phyloP scores from a whole-genome alignment of 805 yeast species.

The Candida parachauliodes region DNA sequence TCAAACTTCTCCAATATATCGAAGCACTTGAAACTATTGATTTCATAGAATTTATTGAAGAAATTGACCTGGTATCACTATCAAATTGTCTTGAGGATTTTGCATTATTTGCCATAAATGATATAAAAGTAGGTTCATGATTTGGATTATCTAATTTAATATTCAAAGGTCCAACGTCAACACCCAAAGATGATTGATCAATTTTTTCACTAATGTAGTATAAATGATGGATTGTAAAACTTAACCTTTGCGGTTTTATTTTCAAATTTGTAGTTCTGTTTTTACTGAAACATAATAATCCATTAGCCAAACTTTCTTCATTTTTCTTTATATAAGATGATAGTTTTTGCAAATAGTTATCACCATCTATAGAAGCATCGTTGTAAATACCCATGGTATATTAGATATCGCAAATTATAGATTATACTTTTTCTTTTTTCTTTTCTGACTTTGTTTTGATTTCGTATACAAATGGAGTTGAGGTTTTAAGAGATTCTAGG shows the following conservation, averaged over 20 bases:
- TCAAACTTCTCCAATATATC: constrained; percentile 36
- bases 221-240: constrained; percentile 60
- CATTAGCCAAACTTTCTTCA: constrained; percentile 58
- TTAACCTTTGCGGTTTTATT: constrained; percentile 52
- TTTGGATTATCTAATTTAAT: constrained; percentile 56
- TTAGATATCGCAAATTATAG: not conserved
- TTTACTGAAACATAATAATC: constrained; percentile 51
- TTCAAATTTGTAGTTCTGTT: constrained; percentile 18
- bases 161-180: constrained; percentile 60
- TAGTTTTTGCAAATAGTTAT: constrained; percentile 51
- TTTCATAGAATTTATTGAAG: constrained; percentile 57
- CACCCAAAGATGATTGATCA: constrained; percentile 43
- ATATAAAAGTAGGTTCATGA: constrained; percentile 51
- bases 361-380: constrained; percentile 49
- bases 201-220: constrained; percentile 59
- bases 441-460: constrained; percentile 1
- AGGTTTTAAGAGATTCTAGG: too few relatives aligned
- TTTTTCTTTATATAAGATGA: constrained; percentile 52
- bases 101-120: constrained; percentile 58
- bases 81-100: constrained; percentile 36
- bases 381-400: constrained; percentile 22
- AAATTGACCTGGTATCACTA: constrained; percentile 46
- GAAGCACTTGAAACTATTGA: constrained; percentile 44
- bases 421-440: too few relatives aligned
- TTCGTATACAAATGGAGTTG: too few relatives aligned